These are phyloP conservation scores for Saksenaea oblongispora DNA, from an alignment of 371 early-diverging fungal genomes.

Conservation along the genomic window DNA sequence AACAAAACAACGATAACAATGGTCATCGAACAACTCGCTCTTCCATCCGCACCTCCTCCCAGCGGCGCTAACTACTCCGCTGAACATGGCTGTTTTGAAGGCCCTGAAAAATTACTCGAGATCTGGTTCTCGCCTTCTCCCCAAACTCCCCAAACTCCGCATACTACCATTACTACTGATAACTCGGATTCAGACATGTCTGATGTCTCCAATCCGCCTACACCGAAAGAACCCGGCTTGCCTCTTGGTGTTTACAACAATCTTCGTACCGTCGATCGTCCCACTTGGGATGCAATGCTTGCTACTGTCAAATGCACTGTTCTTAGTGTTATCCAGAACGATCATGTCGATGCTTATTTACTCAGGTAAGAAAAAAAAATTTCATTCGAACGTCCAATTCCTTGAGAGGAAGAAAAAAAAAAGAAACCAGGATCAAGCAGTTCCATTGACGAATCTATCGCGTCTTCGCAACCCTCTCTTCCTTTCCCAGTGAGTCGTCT, in stretches of 20 bases:
- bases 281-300: conserved; percentile 87
- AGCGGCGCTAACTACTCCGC: conserved; percentile 44
- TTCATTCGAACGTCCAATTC: neutral
- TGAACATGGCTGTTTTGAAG: conserved; percentile 73
- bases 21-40: conserved; percentile 7
- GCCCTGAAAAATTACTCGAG: conserved; percentile 96
- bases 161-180: conserved; percentile 1
- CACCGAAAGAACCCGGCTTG: conserved; percentile 22
- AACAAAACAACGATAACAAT: neutral
- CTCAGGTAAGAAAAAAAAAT: conserved; percentile 55
- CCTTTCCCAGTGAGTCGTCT: conserved; percentile 75
- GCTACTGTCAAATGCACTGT: conserved; percentile 87
- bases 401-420: neutral
- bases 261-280: conserved; percentile 69
- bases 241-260: conserved; percentile 49
- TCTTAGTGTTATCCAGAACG: conserved; percentile 74
- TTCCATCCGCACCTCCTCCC: conserved; percentile 30
- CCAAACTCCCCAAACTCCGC: neutral
- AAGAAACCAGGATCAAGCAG: neutral
- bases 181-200: conserved; percentile 30
- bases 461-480: conserved; percentile 7
- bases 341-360: conserved; percentile 81
- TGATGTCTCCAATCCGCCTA: conserved; percentile 31
- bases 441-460: neutral
- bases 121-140: conserved; percentile 83